Percentiles rank a stretch among this genome's conserved stretches.
phyloP scores from a whole-genome alignment of 768 basidiomycete species.

The Scleroderma bovista region DNA sequence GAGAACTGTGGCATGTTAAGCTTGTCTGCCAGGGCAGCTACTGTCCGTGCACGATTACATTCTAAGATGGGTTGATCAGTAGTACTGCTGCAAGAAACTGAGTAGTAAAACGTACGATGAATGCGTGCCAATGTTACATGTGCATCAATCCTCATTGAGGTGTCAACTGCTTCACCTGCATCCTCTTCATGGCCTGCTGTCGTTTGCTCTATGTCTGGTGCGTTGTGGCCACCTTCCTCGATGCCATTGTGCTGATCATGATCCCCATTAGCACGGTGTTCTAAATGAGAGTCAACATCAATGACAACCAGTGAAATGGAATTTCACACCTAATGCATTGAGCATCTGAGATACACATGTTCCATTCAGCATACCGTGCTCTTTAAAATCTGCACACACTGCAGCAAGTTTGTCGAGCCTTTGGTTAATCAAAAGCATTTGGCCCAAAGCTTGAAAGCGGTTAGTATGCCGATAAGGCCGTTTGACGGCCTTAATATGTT shows the following conservation, averaged over 20 bases:
- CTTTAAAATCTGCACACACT: conserved; percentile 13
- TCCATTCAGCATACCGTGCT: conserved; percentile 18
- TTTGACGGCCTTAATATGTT: conserved; percentile 34
- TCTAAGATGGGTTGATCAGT: not conserved
- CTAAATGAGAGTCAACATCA: not conserved
- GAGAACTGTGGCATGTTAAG: not conserved
- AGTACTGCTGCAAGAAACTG: not conserved
- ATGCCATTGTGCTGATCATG: not conserved
- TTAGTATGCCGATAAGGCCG: conserved; percentile 28
- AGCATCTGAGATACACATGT: conserved; percentile 1
- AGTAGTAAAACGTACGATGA: not conserved
- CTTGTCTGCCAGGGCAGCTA: not conserved
- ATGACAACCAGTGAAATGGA: not conserved
- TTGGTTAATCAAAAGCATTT: conserved; percentile 30
- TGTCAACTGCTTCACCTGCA: not conserved
- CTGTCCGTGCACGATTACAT: not conserved
- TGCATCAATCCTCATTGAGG: not conserved
- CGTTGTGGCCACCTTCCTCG: not conserved
- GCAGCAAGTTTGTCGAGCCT: conserved; percentile 25
- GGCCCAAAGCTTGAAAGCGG: conserved; percentile 14
- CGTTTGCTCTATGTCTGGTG: not conserved
- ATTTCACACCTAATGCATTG: not conserved
- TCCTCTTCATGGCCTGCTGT: not conserved
- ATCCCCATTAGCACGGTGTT: not conserved
- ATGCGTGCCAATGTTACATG: not conserved